Base-by-base conservation (phyloP, 345 rosid species). In the Triadica sebifera region DNA sequence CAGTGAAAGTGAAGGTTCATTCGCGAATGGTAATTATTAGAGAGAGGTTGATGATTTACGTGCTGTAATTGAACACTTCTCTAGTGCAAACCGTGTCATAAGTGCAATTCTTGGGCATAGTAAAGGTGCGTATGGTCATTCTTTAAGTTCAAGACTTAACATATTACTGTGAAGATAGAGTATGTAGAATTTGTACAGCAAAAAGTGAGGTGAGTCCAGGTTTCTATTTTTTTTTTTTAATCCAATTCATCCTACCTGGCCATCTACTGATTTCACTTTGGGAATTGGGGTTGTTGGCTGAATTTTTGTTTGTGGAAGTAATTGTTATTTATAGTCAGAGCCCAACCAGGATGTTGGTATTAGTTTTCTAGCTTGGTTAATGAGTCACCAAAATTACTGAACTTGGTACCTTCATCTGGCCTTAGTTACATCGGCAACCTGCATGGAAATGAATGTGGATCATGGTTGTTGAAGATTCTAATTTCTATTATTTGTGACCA, bases 1-100 rank as follows among this genome's bases (percentile, higher is more conserved):
- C 53, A 77, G 80, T 60, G 77, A 78, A 72, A 78, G 81, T 72
- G 81, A 78, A 67, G 81, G 77, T 37, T 58, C 81, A 38, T 78
- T 78, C 59, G 37, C 61, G 0, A 72, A 59, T 25, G 81, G 69
- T 41, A 67, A 51, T 39, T 78, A 78, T 22, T 67, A 69, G 81
- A 72, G 57, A 59, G 81, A 78, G 57, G 81, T 55, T 29, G 81
- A 78, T 47, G 81, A 78, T 67, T 72, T 78, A 9, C 81, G 64
- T 37, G 55, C 81, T 49, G 77, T 78, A 17, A 52, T 67, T 16
- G 81, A 72, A 72, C 69, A 78, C 62, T 78, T 78, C 69, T 49
- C 29, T 4, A 65, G 73, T 66, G 76, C 62, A 58, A 59, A 45
- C 34, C 81, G 77, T 59, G 76, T n/a, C 45, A 13, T 25, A 41